phyloP scores from a whole-genome alignment of 805 yeast species.

The Yamadazyma kitorensis region DNA sequence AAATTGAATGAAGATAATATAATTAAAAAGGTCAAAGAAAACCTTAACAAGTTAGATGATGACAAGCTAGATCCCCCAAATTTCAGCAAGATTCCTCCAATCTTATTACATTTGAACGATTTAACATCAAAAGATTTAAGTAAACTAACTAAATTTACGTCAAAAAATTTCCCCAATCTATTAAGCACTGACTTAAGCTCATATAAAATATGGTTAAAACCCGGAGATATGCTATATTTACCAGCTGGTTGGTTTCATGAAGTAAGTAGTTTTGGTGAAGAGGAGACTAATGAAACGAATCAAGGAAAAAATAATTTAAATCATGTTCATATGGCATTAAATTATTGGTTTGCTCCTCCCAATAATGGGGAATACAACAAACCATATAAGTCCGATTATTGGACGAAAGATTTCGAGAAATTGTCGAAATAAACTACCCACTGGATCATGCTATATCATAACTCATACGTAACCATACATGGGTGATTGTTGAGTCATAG shows the following conservation, averaged over 20 bases:
- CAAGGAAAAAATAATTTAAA: conserved; percentile 7
- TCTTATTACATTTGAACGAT: conserved; percentile 55
- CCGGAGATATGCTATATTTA: conserved; percentile 66
- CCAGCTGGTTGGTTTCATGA: conserved; percentile 87
- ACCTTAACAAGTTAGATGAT: conserved; percentile 16
- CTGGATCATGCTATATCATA: too few relatives aligned
- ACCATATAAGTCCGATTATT: conserved; percentile 49
- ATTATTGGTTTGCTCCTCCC: conserved; percentile 77
- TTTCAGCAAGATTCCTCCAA: conserved; percentile 62
- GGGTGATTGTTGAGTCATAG: too few relatives aligned
- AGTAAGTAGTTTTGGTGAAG: conserved; percentile 59
- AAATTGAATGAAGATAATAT: conserved; percentile 37
- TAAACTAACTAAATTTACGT: conserved; percentile 33
- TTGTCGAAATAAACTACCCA: too few relatives aligned
- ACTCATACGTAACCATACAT: too few relatives aligned
- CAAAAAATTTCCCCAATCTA: conserved; percentile 49
- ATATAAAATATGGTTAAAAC: conserved; percentile 46
- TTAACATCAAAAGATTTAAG: background rate
- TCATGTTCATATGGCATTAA: conserved; percentile 56
- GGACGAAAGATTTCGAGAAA: conserved; percentile 51
- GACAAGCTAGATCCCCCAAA: conserved; percentile 53
- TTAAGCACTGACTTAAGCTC: conserved; percentile 38
- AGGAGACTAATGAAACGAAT: conserved; percentile 10
- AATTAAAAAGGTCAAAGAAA: conserved; percentile 23
- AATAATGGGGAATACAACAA: conserved; percentile 25